These are phyloP conservation scores for Lantana camara DNA, from an alignment of 257 asterid species.

Conservation along the genomic window DNA sequence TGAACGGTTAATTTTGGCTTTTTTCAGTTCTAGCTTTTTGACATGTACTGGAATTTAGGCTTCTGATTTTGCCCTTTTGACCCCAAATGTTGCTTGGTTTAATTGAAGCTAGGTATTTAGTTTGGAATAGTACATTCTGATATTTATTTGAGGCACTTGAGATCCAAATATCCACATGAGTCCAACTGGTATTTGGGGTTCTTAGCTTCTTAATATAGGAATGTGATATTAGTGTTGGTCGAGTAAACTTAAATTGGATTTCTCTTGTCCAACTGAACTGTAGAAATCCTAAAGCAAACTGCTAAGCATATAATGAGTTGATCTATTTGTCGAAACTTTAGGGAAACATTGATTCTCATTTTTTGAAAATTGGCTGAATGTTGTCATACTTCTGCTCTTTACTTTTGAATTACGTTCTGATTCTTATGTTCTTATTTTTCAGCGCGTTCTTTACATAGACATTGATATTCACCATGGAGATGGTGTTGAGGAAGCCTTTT, in stretches of 20 bases:
- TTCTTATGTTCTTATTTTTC: slow-evolving; percentile 24
- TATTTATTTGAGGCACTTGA: not conserved
- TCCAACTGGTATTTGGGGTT: slow-evolving; percentile 2
- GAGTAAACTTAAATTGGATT: not conserved
- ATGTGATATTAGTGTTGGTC: too few relatives aligned
- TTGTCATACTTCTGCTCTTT: not conserved
- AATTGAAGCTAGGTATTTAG: slow-evolving; percentile 15
- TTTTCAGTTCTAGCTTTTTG: not conserved
- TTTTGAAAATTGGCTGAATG: not conserved
- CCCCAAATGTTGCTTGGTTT: not conserved
- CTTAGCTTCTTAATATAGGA: too few relatives aligned
- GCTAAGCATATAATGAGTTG: slow-evolving; percentile 6
- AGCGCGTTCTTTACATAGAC: slow-evolving; percentile 55
- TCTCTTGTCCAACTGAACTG: not conserved
- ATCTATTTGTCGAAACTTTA: not conserved
- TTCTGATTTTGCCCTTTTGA: not conserved
- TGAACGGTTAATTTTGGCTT: not conserved
- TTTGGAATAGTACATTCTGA: not conserved
- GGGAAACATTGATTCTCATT: not conserved
- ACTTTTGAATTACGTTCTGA: slow-evolving; percentile 32
- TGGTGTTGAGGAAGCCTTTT: slow-evolving; percentile 56
- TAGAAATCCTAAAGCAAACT: not conserved
- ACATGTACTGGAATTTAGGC: not conserved
- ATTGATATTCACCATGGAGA: slow-evolving; percentile 60
- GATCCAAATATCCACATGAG: too few relatives aligned